Percentiles rank a stretch among this genome's conserved stretches.
These are phyloP conservation scores for Tilletia setariae DNA, from an alignment of 1,284 basidiomycete genomes.

Conservation along the genomic window DNA sequence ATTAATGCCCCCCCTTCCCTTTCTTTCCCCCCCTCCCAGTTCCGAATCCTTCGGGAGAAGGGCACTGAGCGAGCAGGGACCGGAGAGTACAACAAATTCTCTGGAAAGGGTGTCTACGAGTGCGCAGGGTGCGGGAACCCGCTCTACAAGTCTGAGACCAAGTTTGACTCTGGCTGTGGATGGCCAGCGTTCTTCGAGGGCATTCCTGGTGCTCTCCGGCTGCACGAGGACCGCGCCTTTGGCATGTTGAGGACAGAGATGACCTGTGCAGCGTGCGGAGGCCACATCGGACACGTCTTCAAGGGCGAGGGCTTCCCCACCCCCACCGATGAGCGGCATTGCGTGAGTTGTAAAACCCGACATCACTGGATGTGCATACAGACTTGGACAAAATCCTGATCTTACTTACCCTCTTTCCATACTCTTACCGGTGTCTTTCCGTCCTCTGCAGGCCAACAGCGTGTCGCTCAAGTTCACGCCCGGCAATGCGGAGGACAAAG, in stretches of 20 bases:
- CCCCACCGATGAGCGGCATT: constrained; percentile 76
- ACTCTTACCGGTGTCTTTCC: neutral
- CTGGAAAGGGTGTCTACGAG: constrained; percentile 66
- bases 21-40: constrained; percentile 59
- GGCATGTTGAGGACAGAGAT: constrained; percentile 67
- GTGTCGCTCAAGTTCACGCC: constrained; percentile 15
- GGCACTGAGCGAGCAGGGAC: constrained; percentile 78
- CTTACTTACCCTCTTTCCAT: neutral
- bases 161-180: constrained; percentile 88
- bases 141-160: constrained; percentile 80
- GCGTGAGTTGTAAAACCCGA: constrained; percentile 54
- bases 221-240: constrained; percentile 57
- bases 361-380: neutral
- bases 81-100: constrained; percentile 72
- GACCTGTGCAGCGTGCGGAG: constrained; percentile 72
- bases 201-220: constrained; percentile 81
- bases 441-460: constrained; percentile 11
- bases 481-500: neutral
- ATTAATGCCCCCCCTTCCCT: neutral
- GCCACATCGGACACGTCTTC: constrained; percentile 90
- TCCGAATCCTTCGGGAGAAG: constrained; percentile 78
- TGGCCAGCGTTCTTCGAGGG: constrained; percentile 98
- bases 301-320: constrained; percentile 69
- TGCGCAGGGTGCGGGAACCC: constrained; percentile 56
- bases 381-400: neutral